These are phyloP conservation scores for Dicorynia guianensis DNA, from an alignment of 306 rosid species.

Conservation along the genomic window DNA sequence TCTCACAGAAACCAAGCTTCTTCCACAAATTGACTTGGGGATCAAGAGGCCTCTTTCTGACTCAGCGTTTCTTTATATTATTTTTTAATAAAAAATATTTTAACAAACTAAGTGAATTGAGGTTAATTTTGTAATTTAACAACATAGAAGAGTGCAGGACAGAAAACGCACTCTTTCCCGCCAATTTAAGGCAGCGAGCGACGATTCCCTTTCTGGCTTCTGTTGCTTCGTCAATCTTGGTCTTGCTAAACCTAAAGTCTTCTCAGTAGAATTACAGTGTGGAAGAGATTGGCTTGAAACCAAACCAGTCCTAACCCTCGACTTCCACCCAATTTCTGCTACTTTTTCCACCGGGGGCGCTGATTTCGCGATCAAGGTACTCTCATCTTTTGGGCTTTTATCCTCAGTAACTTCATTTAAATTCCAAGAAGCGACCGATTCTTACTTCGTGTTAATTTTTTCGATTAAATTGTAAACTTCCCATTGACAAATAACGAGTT, in stretches of 20 bases:
- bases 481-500: background rate
- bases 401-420: background rate
- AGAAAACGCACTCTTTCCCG: slow-evolving; percentile 38
- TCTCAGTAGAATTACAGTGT: too few relatives aligned
- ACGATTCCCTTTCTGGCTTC: slow-evolving; percentile 15
- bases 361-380: slow-evolving; percentile 94
- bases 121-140: too few relatives aligned
- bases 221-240: background rate
- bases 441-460: background rate
- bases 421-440: background rate
- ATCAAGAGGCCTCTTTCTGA: too few relatives aligned
- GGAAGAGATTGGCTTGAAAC: slow-evolving; percentile 54
- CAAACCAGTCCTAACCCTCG: slow-evolving; percentile 77
- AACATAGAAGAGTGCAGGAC: too few relatives aligned
- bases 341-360: slow-evolving; percentile 98
- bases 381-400: slow-evolving; percentile 20
- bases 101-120: too few relatives aligned
- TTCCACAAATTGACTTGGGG: too few relatives aligned
- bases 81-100: too few relatives aligned
- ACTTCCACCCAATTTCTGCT: slow-evolving; percentile 75
- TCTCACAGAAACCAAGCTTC: too few relatives aligned
- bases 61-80: too few relatives aligned
- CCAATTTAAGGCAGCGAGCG: slow-evolving; percentile 43
- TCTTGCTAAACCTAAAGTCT: background rate
- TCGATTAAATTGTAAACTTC: background rate